phyloP scores from a whole-genome alignment of 2,329 filamentous ascomycete species.

The Rutstroemia sydowiana region DNA sequence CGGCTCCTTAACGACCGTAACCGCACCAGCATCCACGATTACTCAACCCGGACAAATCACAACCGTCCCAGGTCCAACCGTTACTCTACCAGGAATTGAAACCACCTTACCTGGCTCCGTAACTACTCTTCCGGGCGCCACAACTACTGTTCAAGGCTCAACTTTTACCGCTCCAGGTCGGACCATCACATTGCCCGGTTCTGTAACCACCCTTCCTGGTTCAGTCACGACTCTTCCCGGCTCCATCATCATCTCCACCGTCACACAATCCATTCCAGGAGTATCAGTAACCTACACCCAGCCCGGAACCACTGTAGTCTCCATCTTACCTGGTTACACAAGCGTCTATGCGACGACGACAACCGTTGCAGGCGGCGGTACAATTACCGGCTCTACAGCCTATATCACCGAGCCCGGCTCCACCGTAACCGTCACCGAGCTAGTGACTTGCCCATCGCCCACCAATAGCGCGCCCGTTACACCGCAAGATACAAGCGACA shows the following conservation, averaged over 20 bases:
- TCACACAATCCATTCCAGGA: constrained; percentile 1
- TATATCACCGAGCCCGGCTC: constrained; percentile 7
- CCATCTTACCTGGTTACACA: constrained; percentile 5
- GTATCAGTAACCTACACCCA: constrained; percentile 1
- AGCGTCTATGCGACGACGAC: constrained; percentile 12
- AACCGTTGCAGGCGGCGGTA: constrained; percentile 4
- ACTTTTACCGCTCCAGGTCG: no score
- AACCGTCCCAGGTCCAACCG: neutral
- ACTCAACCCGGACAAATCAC: neutral
- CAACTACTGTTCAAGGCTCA: neutral
- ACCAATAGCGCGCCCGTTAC: constrained; percentile 18
- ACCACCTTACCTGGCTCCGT: neutral
- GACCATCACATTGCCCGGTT: neutral
- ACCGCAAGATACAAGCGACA: constrained; percentile 20
- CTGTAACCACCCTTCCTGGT: neutral
- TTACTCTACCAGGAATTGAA: constrained; percentile 2
- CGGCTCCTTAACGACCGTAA: neutral
- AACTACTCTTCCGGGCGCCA: neutral
- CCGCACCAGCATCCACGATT: neutral
- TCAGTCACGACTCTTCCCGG: neutral
- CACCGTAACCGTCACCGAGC: constrained; percentile 15
- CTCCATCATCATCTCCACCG: neutral
- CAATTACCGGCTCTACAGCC: constrained; percentile 3
- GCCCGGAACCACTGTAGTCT: constrained; percentile 13
- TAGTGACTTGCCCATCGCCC: constrained; percentile 19